Evolutionary conservation across 1,139 yeast genomes (phyloP), one percentile per base, ranked within the genome.

Genomic region (Meyerozyma sp.): DNA sequence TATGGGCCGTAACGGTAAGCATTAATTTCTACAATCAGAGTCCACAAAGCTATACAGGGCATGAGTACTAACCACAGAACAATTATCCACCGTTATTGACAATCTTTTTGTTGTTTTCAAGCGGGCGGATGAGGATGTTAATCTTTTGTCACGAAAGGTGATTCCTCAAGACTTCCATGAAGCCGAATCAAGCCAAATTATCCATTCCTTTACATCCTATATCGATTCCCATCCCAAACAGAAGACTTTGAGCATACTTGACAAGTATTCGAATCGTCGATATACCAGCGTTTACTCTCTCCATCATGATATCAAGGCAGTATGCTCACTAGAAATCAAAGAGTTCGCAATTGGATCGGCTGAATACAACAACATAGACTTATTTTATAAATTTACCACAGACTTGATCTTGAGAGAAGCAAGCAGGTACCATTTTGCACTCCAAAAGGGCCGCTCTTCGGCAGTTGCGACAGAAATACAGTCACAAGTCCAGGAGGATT

Each of bases 391-490:
- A 57, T 81, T 83, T 53, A 65, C 87, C 3, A 75, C 83, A 1
- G 95, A 88, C 53, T 62, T 88, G 43, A 62, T 90, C 32, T 62
- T 89, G 43, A 78, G 95, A 55, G 97, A 90, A 60, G 73, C 82
- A 20, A 72, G 75, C 28, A 74, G 84, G 48, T 55, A 79, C 13
- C 44, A 55, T 18, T 26, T 49, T 20, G 73, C 73, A 13, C 50
- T 75, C 25, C 49, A 41, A 7, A 39, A 38, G 6, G 21, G 45
- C 4, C 52, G 49, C 6, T 47, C 46, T 4, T 43, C 40, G 3
- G 39, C 49, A 6, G 55, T 65, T 2, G 73, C 67, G 14, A 56
- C 70, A 42, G 54, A 47, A 11, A 43, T 51, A 14, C 73, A 65
- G 44, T 45, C 52, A 10, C 66, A 57, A 43, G 51, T 72, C 40